Conservation (phyloP, 2,329 filamentous ascomycete species). For the Fusarium phyllophilum region DNA sequence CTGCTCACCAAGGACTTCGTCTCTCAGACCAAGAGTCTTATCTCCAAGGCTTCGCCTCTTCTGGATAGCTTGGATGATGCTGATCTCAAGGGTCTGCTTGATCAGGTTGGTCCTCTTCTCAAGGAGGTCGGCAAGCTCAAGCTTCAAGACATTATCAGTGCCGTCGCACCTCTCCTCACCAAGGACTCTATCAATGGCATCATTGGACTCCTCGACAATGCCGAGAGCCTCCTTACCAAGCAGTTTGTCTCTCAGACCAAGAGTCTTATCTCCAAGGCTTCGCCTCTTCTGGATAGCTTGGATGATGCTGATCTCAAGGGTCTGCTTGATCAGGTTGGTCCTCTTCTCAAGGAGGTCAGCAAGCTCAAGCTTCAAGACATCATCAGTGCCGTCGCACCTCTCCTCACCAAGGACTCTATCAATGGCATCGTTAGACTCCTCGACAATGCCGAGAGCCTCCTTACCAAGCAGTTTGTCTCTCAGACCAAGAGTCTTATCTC, state of each 20-base stretch:
- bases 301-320: slow-evolving; percentile 49
- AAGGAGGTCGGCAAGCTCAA: slow-evolving; percentile 48
- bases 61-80: slow-evolving; percentile 48
- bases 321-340: slow-evolving; percentile 46
- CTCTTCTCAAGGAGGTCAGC: slow-evolving; percentile 47
- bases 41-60: slow-evolving; percentile 46
- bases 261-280: slow-evolving; percentile 41
- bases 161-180: slow-evolving; percentile 46
- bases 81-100: slow-evolving; percentile 46
- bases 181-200: slow-evolving; percentile 46
- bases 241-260: slow-evolving; percentile 44
- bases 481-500: too few species aligned
- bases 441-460: slow-evolving; percentile 45
- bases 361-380: slow-evolving; percentile 48
- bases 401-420: slow-evolving; percentile 47
- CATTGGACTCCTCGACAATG: slow-evolving; percentile 49
- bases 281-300: slow-evolving; percentile 48
- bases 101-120: slow-evolving; percentile 49
- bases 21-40: slow-evolving; percentile 37
- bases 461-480: slow-evolving; percentile 44
- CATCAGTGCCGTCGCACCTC: slow-evolving; percentile 42
- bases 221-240: slow-evolving; percentile 43
- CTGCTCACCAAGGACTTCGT: slow-evolving; percentile 45
- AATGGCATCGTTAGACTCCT: slow-evolving; percentile 49
- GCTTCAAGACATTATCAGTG: slow-evolving; percentile 42